Conservation (phyloP, 2,329 filamentous ascomycete species). For the Bipolaris oryzae region DNA sequence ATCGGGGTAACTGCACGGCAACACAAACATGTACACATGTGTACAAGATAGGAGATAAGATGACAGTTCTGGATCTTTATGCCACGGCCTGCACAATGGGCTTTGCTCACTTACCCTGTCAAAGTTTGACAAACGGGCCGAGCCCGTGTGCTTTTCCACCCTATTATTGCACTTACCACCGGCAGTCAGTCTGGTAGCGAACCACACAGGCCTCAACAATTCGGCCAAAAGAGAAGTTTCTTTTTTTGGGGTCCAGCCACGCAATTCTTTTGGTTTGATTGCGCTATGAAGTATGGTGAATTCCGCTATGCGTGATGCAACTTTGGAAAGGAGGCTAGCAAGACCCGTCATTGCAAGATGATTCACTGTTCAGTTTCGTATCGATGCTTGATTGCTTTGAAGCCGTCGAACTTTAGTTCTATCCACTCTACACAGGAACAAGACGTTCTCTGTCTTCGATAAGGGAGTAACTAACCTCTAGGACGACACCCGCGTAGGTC, state of each 20-base stretch:
- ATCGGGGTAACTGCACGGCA: background rate
- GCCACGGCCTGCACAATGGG: background rate
- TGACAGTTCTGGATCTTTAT: background rate
- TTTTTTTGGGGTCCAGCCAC: background rate
- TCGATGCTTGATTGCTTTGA: too few species aligned
- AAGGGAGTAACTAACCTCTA: too few species aligned
- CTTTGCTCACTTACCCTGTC: background rate
- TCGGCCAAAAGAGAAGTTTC: background rate
- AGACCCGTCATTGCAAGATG: background rate
- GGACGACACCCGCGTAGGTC: too few species aligned
- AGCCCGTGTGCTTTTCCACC: background rate
- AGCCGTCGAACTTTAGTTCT: too few species aligned
- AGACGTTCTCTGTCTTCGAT: too few species aligned
- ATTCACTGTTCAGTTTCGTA: too few species aligned
- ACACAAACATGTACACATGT: background rate
- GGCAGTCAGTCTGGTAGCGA: background rate
- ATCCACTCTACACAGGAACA: too few species aligned
- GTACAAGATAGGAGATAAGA: background rate
- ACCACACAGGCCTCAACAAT: background rate
- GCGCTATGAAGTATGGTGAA: background rate
- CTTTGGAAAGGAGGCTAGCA: background rate
- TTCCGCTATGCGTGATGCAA: background rate
- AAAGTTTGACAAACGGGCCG: background rate
- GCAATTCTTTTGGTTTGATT: background rate
- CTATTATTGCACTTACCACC: background rate